Conservation (phyloP, 768 basidiomycete genomes). For the Rhodosporidiobolus odoratus region DNA sequence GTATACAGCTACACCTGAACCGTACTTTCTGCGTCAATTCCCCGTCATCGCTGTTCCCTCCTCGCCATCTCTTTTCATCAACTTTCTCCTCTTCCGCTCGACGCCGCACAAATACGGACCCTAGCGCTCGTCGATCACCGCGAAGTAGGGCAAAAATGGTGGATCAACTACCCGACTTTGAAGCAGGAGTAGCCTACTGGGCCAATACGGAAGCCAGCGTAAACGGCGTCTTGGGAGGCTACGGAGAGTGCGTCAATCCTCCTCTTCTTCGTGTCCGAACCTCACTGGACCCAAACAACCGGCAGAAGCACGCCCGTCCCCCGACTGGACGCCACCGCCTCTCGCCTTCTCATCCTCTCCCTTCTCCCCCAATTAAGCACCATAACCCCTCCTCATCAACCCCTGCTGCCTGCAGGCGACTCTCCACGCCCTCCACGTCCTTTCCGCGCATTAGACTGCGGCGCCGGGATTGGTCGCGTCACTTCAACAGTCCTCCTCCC, state of each 20-base stretch:
- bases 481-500: constrained; percentile 83
- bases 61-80: neutral
- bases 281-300: constrained; percentile 64
- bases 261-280: constrained; percentile 54
- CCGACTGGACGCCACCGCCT: constrained; percentile 80
- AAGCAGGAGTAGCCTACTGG: constrained; percentile 85
- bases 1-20: no score
- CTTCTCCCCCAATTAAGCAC: constrained; percentile 72
- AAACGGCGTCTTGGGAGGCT: constrained; percentile 75
- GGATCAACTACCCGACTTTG: constrained; percentile 53
- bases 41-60: neutral
- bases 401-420: constrained; percentile 36
- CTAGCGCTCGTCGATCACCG: neutral
- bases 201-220: constrained; percentile 68
- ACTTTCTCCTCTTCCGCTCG: neutral
- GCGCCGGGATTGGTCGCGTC: constrained; percentile 86
- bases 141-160: neutral
- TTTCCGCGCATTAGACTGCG: constrained; percentile 78
- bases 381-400: constrained; percentile 67
- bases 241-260: constrained; percentile 33
- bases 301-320: constrained; percentile 57
- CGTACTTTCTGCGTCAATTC: no score
- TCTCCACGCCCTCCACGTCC: constrained; percentile 39
- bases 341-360: constrained; percentile 76
- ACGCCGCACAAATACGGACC: neutral